Evolutionary conservation across 2,329 filamentous ascomycete genomes (phyloP), one percentile per base, ranked within the genome.

Genomic region (Fusarium sp.): DNA sequence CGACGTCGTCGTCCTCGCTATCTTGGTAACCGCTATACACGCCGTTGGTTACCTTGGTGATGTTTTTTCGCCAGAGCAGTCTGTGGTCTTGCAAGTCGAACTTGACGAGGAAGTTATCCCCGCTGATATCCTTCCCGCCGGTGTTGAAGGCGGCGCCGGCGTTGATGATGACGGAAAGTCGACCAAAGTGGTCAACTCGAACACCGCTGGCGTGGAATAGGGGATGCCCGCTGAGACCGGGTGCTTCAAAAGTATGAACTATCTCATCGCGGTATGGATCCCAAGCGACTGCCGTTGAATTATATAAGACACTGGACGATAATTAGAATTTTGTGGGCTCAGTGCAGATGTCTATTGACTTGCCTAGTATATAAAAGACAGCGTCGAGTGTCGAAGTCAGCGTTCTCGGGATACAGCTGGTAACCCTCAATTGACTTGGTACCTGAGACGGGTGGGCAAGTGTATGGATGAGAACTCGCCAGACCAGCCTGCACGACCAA

Each of bases 1-100:
- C 76, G 3, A 59, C 59, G 1, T 46, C 36, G 43, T 78, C 77
- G 46, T 75, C 72, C 34, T 75, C 77, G 4, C 78, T 68, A 46
- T 80, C 78, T 53, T 79, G 77, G 32, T 73, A 78, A 6, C 75
- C 78, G 24, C 76, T 73, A 57, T 75, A 79, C 0, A 45, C 51
- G 4, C 74, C 74, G 0, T 58, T 46, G 0, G 71, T 72, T 0
- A 73, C 45, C 1, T 65, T 58, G 0, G 73, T 76, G 9, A 79
- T 55, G 58, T 79, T 75, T 9, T 68, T 47, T 13, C 52, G 60
- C 75, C 75, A 79, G 7, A 76, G 59, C 1, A 52, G 28, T 31
- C 25, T 47, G 3, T 52, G 47, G 49, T 52, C 2, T 70, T 48
- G 28, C 57, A 74, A 61, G 48, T 77, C 69, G 50, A 74, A 77